phyloP scores from a whole-genome alignment of 495 filamentous ascomycete species.

The Aspergillus haitiensis region DNA sequence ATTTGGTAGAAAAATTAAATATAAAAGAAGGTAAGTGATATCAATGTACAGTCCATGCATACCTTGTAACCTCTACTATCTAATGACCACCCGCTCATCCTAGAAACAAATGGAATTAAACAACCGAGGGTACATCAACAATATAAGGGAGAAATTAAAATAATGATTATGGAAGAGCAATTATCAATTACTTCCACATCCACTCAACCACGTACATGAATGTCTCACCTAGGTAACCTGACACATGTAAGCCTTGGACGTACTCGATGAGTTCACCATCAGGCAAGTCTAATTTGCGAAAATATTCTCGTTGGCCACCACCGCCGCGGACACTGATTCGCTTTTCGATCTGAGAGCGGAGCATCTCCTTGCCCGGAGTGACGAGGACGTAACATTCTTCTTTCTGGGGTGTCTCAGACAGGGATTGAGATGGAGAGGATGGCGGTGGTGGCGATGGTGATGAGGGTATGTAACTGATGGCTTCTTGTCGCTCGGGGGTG shows the following conservation, averaged over 20 bases:
- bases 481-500: conserved; percentile 29
- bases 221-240: conserved; percentile 29
- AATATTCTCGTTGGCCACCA: conserved; percentile 25
- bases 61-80: too few relatives aligned
- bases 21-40: too few relatives aligned
- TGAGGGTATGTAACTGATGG: conserved; percentile 24
- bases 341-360: conserved; percentile 28
- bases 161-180: not conserved
- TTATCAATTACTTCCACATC: conserved; percentile 26
- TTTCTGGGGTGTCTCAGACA: not conserved
- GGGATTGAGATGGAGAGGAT: not conserved
- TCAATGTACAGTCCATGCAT: too few relatives aligned
- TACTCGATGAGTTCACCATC: conserved; percentile 33
- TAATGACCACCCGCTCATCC: too few relatives aligned
- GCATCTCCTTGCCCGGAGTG: conserved; percentile 33
- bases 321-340: conserved; percentile 27
- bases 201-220: conserved; percentile 41
- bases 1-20: too few relatives aligned
- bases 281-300: conserved; percentile 23
- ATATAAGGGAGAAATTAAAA: not conserved
- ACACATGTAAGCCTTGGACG: conserved; percentile 32
- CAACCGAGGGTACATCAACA: too few relatives aligned
- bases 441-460: not conserved
- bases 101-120: too few relatives aligned
- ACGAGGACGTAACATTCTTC: conserved; percentile 28